These are phyloP conservation scores for Kazachstania taianensis DNA, from an alignment of 805 yeast genomes.

Conservation along the genomic window DNA sequence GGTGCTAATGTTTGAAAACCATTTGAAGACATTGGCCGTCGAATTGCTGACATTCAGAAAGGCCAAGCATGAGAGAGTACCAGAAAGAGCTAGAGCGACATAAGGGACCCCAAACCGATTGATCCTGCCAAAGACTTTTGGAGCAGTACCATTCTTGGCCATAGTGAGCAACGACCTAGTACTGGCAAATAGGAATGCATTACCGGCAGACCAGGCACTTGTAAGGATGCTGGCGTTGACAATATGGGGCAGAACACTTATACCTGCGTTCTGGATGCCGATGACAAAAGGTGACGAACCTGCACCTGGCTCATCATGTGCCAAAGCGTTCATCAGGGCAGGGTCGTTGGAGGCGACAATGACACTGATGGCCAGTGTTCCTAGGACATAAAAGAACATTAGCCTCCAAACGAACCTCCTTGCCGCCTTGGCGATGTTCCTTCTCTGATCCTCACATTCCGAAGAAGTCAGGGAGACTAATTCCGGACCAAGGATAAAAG, in stretches of 20 bases:
- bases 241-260: conserved; percentile 48
- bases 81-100: conserved; percentile 20
- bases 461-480: conserved; percentile 47
- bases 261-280: conserved; percentile 54
- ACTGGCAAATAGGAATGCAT: conserved; percentile 45
- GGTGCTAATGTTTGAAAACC: conserved; percentile 58
- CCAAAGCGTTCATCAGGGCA: conserved; percentile 37
- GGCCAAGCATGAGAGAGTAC: conserved; percentile 35
- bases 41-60: conserved; percentile 46
- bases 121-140: conserved; percentile 37
- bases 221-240: conserved; percentile 52
- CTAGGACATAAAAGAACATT: conserved; percentile 47
- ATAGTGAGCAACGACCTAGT: conserved; percentile 38
- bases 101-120: conserved; percentile 49
- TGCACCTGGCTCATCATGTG: conserved; percentile 45
- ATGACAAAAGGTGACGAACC: conserved; percentile 59
- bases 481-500: conserved; percentile 57
- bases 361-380: conserved; percentile 49
- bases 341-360: conserved; percentile 46
- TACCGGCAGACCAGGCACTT: conserved; percentile 42
- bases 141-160: conserved; percentile 43
- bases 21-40: conserved; percentile 45
- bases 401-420: conserved; percentile 51
- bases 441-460: conserved; percentile 51
- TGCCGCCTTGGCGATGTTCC: conserved; percentile 53